phyloP scores from a whole-genome alignment of 1,284 basidiomycete species.

The Boletus semigastroideus region DNA sequence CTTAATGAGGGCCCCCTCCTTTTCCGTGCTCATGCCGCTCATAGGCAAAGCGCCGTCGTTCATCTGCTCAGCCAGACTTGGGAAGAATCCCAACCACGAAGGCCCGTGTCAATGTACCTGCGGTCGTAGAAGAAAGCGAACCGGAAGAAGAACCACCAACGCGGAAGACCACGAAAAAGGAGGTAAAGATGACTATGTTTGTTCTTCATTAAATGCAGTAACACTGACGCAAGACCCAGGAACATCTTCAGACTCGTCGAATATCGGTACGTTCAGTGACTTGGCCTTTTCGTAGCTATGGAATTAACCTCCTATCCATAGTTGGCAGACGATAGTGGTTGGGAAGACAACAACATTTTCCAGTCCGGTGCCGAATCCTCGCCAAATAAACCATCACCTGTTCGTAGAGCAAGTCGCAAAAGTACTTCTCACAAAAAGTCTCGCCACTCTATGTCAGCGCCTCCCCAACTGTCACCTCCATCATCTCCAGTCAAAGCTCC shows the following conservation, averaged over 20 bases:
- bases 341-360: slow-evolving; percentile 85
- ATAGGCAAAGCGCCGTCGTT: slow-evolving; percentile 60
- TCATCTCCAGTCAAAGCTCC: slow-evolving; percentile 36
- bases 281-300: not conserved
- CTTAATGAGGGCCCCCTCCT: slow-evolving; percentile 4
- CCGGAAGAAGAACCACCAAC: slow-evolving; percentile 57
- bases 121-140: slow-evolving; percentile 73
- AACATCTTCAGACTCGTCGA: slow-evolving; percentile 50
- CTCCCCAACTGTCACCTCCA: slow-evolving; percentile 55
- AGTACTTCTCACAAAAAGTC: slow-evolving; percentile 49
- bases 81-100: slow-evolving; percentile 49
- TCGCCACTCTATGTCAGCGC: slow-evolving; percentile 70
- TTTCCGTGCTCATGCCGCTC: slow-evolving; percentile 9
- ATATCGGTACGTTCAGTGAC: slow-evolving; percentile 39
- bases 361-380: slow-evolving; percentile 80
- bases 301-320: slow-evolving; percentile 8
- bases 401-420: slow-evolving; percentile 50
- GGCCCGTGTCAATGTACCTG: slow-evolving; percentile 39
- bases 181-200: slow-evolving; percentile 37
- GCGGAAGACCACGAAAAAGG: slow-evolving; percentile 60
- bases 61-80: slow-evolving; percentile 68
- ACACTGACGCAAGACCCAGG: slow-evolving; percentile 39
- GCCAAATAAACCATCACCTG: slow-evolving; percentile 60
- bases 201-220: not conserved
- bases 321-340: slow-evolving; percentile 66